Percentiles rank a stretch among this genome's conserved stretches.
Conservation (phyloP, 225 moss, liverwort and hornwort genomes). For the Bryoerythrophyllum caledonicum region DNA sequence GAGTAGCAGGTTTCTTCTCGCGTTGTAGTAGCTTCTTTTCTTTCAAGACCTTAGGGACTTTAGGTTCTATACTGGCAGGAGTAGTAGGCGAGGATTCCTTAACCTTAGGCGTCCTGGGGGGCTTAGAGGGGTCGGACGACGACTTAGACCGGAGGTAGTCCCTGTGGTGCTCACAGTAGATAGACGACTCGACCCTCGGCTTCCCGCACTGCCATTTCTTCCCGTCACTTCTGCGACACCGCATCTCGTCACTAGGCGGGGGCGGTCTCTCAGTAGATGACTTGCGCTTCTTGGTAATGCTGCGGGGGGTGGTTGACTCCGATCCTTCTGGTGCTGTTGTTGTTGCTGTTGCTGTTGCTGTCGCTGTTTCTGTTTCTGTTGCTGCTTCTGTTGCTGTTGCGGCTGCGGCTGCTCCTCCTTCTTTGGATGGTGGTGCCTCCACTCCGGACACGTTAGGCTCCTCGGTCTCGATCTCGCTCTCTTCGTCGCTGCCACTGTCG, state of each 20-base stretch:
- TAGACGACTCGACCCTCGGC: constrained; percentile 18
- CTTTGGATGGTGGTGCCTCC: not conserved
- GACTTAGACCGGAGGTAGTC: constrained; percentile 19
- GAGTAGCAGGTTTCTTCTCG: constrained; percentile 27
- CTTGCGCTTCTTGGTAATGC: constrained; percentile 38
- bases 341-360: constrained; percentile 7
- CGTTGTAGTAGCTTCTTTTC: constrained; percentile 28
- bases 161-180: constrained; percentile 64
- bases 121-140: constrained; percentile 11
- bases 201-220: constrained; percentile 68
- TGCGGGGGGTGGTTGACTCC: constrained; percentile 15
- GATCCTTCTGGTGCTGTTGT: constrained; percentile 15
- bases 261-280: constrained; percentile 22
- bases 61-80: constrained; percentile 30
- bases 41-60: constrained; percentile 12
- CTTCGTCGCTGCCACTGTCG: constrained; percentile 27
- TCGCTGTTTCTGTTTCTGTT: not conserved
- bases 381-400: not conserved
- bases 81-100: constrained; percentile 19
- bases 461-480: constrained; percentile 44
- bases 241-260: constrained; percentile 31
- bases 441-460: constrained; percentile 35
- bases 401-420: not conserved
- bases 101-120: constrained; percentile 13
- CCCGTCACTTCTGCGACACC: constrained; percentile 81